Conservation (phyloP, 495 filamentous ascomycete genomes). For the Xylaria bambusicola region DNA sequence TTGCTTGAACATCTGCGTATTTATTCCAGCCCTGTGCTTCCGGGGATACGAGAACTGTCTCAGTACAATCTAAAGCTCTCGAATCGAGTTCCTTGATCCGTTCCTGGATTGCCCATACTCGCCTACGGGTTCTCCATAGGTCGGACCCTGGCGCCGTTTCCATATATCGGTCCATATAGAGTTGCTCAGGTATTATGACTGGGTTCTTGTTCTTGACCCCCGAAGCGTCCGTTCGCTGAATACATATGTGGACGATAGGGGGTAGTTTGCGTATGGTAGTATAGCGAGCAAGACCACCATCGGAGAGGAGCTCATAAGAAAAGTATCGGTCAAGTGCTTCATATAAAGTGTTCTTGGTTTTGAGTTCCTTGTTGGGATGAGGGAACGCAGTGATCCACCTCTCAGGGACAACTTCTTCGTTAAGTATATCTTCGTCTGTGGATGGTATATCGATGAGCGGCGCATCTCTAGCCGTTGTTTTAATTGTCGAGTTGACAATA, state of each 20-base stretch:
- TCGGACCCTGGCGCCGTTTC: conserved; percentile 59
- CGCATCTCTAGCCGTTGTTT: conserved; percentile 26
- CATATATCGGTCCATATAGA: conserved; percentile 91
- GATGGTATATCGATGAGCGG: neutral
- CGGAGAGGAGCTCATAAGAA: conserved; percentile 71
- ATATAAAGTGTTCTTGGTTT: conserved; percentile 65
- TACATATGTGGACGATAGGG: conserved; percentile 84
- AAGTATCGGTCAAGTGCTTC: conserved; percentile 82
- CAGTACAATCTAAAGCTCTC: conserved; percentile 21
- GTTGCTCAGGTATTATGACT: conserved; percentile 68
- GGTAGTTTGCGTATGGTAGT: conserved; percentile 75
- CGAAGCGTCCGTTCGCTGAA: conserved; percentile 70
- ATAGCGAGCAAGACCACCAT: conserved; percentile 64
- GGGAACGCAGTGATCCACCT: conserved; percentile 48
- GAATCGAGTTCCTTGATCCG: conserved; percentile 58
- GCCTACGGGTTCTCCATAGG: conserved; percentile 61
- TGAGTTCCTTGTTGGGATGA: conserved; percentile 25
- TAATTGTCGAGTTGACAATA: conserved; percentile 44
- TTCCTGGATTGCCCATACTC: conserved; percentile 75
- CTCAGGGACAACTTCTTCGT: conserved; percentile 37
- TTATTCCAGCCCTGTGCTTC: neutral
- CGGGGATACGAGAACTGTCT: conserved; percentile 7
- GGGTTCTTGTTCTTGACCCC: conserved; percentile 77
- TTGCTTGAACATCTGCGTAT: neutral
- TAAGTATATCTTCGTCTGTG: conserved; percentile 29